phyloP scores from a whole-genome alignment of 2,329 filamentous ascomycete genomes.

The Exserohilum rostratum region DNA sequence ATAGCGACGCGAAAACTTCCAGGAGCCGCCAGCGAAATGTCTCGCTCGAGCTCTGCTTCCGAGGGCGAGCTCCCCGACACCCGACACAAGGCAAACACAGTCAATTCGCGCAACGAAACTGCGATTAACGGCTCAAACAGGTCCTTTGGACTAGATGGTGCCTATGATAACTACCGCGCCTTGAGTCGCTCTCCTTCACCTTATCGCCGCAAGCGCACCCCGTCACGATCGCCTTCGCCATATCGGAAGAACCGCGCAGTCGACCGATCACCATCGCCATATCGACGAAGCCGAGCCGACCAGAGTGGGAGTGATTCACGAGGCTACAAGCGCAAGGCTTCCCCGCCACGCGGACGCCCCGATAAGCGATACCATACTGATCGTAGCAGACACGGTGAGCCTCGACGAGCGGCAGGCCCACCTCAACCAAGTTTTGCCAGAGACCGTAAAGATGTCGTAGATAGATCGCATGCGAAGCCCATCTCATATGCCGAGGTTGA shows the following conservation, averaged over 20 bases:
- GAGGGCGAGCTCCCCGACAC: conserved; percentile 38
- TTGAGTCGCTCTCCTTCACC: conserved; percentile 41
- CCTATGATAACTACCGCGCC: conserved; percentile 33
- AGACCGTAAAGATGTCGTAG: conserved; percentile 14
- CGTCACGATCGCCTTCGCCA: conserved; percentile 37
- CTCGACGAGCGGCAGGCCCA: conserved; percentile 60
- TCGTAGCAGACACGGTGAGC: conserved; percentile 57
- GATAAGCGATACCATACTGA: conserved; percentile 64
- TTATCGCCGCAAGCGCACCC: conserved; percentile 32
- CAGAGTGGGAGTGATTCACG: conserved; percentile 34
- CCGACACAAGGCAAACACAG: conserved; percentile 45
- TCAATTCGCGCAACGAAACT: conserved; percentile 35
- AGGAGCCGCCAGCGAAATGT: conserved; percentile 28
- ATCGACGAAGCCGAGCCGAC: conserved; percentile 29
- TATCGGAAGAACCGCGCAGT: conserved; percentile 30
- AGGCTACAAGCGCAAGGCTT: conserved; percentile 53
- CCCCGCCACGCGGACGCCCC: conserved; percentile 34
- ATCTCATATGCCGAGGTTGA: conserved; percentile 45
- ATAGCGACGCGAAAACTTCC: conserved; percentile 10
- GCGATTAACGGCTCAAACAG: conserved; percentile 45
- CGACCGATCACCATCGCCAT: conserved; percentile 39
- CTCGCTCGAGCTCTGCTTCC: conserved; percentile 36
- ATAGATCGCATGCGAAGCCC: conserved; percentile 27
- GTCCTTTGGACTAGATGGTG: conserved; percentile 37
- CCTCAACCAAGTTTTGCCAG: conserved; percentile 12